Evolutionary conservation across 2,329 filamentous ascomycete species (phyloP).

Genomic region (Hortaea werneckii): DNA sequence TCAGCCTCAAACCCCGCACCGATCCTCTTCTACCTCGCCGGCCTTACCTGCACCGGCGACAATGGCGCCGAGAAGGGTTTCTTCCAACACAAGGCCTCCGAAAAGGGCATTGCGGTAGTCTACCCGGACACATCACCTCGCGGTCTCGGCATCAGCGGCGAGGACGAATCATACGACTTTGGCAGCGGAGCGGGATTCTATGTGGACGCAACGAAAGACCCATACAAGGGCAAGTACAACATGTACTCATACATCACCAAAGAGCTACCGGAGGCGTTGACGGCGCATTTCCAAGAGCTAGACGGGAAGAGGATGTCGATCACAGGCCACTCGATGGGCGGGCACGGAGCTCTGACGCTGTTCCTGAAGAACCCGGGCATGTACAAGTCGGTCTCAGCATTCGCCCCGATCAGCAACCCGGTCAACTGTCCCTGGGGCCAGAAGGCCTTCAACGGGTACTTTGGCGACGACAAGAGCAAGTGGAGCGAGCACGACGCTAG

Average conservation of each 20-base stretch:
- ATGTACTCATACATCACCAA: conserved; percentile 92
- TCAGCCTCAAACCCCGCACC: conserved; percentile 56
- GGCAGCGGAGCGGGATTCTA: conserved; percentile 91
- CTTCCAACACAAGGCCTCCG: conserved; percentile 72
- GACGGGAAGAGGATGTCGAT: conserved; percentile 67
- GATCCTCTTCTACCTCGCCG: conserved; percentile 85
- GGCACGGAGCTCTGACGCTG: conserved; percentile 85
- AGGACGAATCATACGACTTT: conserved; percentile 86
- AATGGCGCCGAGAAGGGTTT: conserved; percentile 71
- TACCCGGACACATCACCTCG: conserved; percentile 92
- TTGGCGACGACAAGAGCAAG: conserved; percentile 63
- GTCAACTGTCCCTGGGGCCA: conserved; percentile 81
- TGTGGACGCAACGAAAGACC: conserved; percentile 67
- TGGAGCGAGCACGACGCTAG: conserved; percentile 91
- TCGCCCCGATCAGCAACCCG: conserved; percentile 84
- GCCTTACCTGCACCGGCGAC: conserved; percentile 88
- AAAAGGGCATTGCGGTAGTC: conserved; percentile 78
- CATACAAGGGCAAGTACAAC: conserved; percentile 69
- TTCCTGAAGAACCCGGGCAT: conserved; percentile 84
- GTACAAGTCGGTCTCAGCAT: conserved; percentile 83
- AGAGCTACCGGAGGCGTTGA: conserved; percentile 74
- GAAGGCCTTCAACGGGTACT: conserved; percentile 88
- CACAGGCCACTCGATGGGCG: conserved; percentile 93
- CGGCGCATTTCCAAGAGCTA: conserved; percentile 58
- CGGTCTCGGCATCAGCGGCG: conserved; percentile 68